Evolutionary conservation across 306 rosid species (phyloP), one percentile per base, ranked within the genome.

Genomic region (Dalbergia oliveri): DNA sequence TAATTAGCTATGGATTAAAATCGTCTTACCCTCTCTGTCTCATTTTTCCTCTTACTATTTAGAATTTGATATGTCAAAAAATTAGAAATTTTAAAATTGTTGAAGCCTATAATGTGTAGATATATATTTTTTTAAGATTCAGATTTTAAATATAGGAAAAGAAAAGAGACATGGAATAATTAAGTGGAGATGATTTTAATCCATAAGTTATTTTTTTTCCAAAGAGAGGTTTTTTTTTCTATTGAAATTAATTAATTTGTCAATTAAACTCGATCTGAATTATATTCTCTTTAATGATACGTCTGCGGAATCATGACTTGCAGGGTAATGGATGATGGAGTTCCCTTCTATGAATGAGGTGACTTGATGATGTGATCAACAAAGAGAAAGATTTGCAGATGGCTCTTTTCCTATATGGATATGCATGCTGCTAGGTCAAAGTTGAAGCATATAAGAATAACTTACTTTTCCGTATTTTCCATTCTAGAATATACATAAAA

Each of bases 281-380:
- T n/a, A 5, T 26, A 9, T 56, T 57, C 12, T 51, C 1, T 11
- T 6, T 3, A 54, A 72, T 51, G 33, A 34, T 71, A 16, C 35
- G 45, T 34, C 0, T 58, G 16, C 13, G 23, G 81, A 5, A 16
- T 43, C 44, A 57, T 58, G 82, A 69, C 10, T 69, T 69, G 77
- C 83, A 69, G 82, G 19, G 31, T 43, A 18, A 16, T 6, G 11
- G 79, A 34, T 60, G 79, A 34, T 60, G 63, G 59, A 79, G 66
- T 23, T 21, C 58, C 69, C 71, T 33, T 31, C 9, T 4, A 26
- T 12, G 80, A 50, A 51, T 5, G 65, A 65, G 51, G 54, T 66
- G 57, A 16, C 33, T 31, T 37, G 41, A 37, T 66, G 5, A 9
- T 37, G 65, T 35, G 21, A 35, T 76, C 70, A 9, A 15, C 47